phyloP scores from a whole-genome alignment of 2,329 filamentous ascomycete genomes.

The Stromatinia cepivora region DNA sequence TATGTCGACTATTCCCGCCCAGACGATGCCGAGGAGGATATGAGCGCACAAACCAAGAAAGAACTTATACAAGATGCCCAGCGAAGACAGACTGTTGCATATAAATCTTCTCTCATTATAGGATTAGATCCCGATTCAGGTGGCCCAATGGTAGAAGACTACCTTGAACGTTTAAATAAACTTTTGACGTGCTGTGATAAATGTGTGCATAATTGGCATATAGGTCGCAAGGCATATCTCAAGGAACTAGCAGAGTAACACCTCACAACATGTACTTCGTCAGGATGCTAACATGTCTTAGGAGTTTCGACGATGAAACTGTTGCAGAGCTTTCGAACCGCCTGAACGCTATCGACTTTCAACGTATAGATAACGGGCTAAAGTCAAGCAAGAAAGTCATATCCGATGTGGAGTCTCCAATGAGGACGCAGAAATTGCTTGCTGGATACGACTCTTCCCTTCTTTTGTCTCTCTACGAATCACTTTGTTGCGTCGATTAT shows the following conservation, averaged over 20 bases:
- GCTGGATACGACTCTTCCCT: conserved; percentile 53
- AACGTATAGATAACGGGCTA: conserved; percentile 61
- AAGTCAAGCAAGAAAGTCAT: conserved; percentile 57
- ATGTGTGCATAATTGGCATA: conserved; percentile 75
- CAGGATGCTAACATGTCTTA: conserved; percentile 28
- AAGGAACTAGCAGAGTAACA: conserved; percentile 61
- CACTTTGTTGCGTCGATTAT: conserved; percentile 80
- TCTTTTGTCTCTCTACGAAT: conserved; percentile 82
- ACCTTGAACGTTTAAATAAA: conserved; percentile 56
- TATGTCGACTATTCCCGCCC: conserved; percentile 62
- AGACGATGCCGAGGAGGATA: conserved; percentile 48
- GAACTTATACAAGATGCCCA: conserved; percentile 56
- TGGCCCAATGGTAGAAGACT: conserved; percentile 58
- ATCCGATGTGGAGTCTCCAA: conserved; percentile 34
- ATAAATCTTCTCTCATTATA: conserved; percentile 68
- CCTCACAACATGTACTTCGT: conserved; percentile 22
- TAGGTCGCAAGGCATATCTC: conserved; percentile 62
- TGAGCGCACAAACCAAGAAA: conserved; percentile 53
- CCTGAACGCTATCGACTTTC: conserved; percentile 60
- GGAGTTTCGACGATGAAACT: conserved; percentile 49
- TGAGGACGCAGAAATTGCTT: conserved; percentile 37
- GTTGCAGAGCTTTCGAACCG: conserved; percentile 55
- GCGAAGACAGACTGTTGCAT: conserved; percentile 59
- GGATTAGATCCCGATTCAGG: conserved; percentile 64
- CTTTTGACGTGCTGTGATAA: conserved; percentile 65